phyloP scores from a whole-genome alignment of 805 yeast species.

The Barnettozyma wickerhamii region DNA sequence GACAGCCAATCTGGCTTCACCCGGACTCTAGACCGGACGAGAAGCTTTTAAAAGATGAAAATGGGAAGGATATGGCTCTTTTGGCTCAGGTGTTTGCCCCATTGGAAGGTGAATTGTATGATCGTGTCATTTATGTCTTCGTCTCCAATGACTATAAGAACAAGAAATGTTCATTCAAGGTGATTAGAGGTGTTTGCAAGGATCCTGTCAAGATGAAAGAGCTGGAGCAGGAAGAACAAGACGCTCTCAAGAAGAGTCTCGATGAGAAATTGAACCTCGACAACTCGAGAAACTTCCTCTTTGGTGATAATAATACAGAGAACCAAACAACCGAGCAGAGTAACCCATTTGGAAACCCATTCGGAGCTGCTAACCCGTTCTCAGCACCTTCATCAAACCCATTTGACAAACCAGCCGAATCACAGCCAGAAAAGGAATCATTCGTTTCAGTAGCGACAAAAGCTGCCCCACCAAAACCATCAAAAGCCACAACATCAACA shows the following conservation, averaged over 20 bases:
- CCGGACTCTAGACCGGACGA: conserved; percentile 52
- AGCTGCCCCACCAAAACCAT: conserved; percentile 18
- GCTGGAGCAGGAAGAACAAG: conserved; percentile 34
- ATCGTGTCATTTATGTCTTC: conserved; percentile 77
- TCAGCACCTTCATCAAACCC: too few species aligned
- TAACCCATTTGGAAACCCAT: conserved; percentile 39
- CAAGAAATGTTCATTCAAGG: conserved; percentile 65
- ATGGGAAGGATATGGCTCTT: conserved; percentile 63
- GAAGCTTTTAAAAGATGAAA: conserved; percentile 54
- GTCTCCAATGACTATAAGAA: conserved; percentile 72
- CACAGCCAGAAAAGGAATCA: conserved; percentile 7
- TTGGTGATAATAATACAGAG: conserved; percentile 24
- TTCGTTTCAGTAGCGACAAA: conserved; percentile 33
- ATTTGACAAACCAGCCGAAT: background rate
- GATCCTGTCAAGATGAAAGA: conserved; percentile 46
- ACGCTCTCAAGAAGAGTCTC: conserved; percentile 36
- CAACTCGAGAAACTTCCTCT: conserved; percentile 36
- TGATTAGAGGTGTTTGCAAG: conserved; percentile 69
- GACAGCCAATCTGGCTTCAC: conserved; percentile 69
- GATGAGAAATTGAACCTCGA: conserved; percentile 41
- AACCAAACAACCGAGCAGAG: conserved; percentile 16
- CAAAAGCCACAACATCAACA: conserved; percentile 20
- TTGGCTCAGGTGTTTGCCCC: conserved; percentile 81
- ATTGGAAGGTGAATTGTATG: conserved; percentile 65
- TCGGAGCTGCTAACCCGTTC: too few species aligned